Evolutionary conservation across 441 rosid genomes (phyloP).

Genomic region (Brassica balearica): DNA sequence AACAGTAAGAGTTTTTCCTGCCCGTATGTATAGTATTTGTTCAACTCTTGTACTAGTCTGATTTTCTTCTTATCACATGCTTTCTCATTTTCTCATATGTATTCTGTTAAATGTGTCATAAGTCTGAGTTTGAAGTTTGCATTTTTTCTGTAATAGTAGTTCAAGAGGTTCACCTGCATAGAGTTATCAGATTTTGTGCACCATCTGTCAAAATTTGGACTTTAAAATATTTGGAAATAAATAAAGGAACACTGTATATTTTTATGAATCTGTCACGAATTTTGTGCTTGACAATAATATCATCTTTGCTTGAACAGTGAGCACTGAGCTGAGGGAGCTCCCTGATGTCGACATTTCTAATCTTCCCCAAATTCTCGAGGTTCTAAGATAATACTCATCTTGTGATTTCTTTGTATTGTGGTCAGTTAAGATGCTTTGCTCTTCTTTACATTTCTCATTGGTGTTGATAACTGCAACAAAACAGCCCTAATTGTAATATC

Average conservation of each 20-base stretch:
- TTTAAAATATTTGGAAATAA: constrained; percentile 2
- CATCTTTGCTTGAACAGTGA: constrained; percentile 31
- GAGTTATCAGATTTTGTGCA: constrained; percentile 18
- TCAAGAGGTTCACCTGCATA: not conserved
- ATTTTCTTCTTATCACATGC: constrained; percentile 10
- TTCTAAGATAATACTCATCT: constrained; percentile 40
- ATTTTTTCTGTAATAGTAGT: not conserved
- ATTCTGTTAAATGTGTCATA: constrained; percentile 2
- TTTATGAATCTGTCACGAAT: not conserved
- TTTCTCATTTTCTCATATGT: constrained; percentile 5
- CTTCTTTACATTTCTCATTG: constrained; percentile 3
- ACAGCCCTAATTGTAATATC: not conserved
- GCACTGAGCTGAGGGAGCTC: constrained; percentile 76
- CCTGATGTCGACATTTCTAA: constrained; percentile 86
- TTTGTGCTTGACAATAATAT: constrained; percentile 7
- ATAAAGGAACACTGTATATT: not conserved
- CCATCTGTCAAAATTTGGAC: not conserved
- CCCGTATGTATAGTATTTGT: not conserved
- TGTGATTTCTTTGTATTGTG: constrained; percentile 21
- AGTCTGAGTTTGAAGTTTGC: not conserved
- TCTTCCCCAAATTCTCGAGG: constrained; percentile 88
- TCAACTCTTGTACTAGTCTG: constrained; percentile 13
- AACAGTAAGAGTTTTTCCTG: constrained; percentile 64
- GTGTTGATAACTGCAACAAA: not conserved
- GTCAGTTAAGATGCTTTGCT: not conserved